Evolutionary conservation across 2,329 filamentous ascomycete genomes (phyloP).

Genomic region (Fusarium concolor): DNA sequence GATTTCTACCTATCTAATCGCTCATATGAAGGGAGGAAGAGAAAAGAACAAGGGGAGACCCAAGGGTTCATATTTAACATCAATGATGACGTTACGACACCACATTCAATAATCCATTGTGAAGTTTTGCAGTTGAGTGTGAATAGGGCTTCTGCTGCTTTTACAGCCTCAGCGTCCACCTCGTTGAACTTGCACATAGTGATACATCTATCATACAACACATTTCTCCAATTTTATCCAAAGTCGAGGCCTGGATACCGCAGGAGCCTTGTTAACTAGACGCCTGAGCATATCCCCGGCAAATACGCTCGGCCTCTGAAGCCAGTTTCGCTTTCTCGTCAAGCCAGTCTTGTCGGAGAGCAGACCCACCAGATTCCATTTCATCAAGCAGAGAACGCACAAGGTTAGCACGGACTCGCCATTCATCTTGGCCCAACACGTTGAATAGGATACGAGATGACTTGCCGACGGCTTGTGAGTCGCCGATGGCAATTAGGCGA

Average conservation of each 20-base stretch:
- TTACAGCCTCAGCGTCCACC: not conserved
- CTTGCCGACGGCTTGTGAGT: slow-evolving; percentile 46
- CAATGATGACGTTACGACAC: slow-evolving; percentile 42
- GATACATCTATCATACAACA: slow-evolving; percentile 29
- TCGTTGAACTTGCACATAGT: slow-evolving; percentile 6
- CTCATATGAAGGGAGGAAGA: slow-evolving; percentile 7
- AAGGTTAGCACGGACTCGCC: slow-evolving; percentile 44
- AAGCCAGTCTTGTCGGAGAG: slow-evolving; percentile 28
- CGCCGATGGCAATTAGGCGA: slow-evolving; percentile 50
- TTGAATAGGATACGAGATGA: slow-evolving; percentile 48
- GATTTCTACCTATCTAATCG: slow-evolving; percentile 30
- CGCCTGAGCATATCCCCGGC: not conserved
- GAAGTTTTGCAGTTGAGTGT: not conserved
- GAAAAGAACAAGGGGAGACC: slow-evolving; percentile 26
- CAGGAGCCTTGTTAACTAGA: not conserved
- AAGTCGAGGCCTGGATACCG: not conserved
- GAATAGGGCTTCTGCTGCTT: not conserved
- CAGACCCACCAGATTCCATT: slow-evolving; percentile 29
- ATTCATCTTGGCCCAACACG: slow-evolving; percentile 53
- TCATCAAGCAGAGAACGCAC: slow-evolving; percentile 41
- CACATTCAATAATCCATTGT: not conserved
- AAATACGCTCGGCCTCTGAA: not conserved
- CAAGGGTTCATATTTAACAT: slow-evolving; percentile 24
- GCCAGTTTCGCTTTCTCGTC: slow-evolving; percentile 10
- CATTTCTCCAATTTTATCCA: not conserved